Evolutionary conservation across 306 rosid genomes (phyloP), one percentile per base, ranked within the genome.

Genomic region (Vigna unguiculata): DNA sequence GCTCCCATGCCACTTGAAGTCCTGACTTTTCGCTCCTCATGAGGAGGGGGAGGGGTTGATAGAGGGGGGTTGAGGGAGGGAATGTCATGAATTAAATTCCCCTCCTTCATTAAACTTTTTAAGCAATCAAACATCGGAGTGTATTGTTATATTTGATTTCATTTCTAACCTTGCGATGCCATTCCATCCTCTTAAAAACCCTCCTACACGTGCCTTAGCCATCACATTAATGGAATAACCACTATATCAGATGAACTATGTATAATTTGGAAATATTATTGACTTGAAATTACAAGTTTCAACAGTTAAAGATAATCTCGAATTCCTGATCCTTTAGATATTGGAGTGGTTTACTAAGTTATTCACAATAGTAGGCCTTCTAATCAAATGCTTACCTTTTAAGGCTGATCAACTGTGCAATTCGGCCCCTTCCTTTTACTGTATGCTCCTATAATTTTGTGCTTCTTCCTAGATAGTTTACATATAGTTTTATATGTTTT

Each of bases 281-380:
- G 12, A 16, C 25, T n/a, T 72, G 30, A 45, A 5, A n/a, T 43
- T n/a, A 22, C 69, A 45, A 25, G 20, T 59, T 72, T 58, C 30
- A 28, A 73, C 28, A 9, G 14, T 59, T 45, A 73, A 45, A 43
- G 46, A 24, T 73, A 30, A 43, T 45, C 20, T 28, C 4, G 32
- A 28, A 30, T 30, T 46, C 49, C 9, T 45, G 58, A 74, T 59
- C 47, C 70, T 45, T 46, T 74, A 10, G 34, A 25, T 59, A 46
- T 47, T 74, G 69, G 32, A 45, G 17, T 30, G 1, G 1, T 55
- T 41, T 22, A 40, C 38, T 55, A 40, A 72, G 10, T 57, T 57
- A 22, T 73, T 73, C 30, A 41, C 66, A 58, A 22, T 58, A 15
- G 48, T 30, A 32, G 28, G 11, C n/a, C 8, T 73, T 57, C 78